Percentiles rank a stretch among this genome's conserved stretches.
Evolutionary conservation across 164 flowering plant species (phyloP).

Genomic region (Berberis vulgaris): DNA sequence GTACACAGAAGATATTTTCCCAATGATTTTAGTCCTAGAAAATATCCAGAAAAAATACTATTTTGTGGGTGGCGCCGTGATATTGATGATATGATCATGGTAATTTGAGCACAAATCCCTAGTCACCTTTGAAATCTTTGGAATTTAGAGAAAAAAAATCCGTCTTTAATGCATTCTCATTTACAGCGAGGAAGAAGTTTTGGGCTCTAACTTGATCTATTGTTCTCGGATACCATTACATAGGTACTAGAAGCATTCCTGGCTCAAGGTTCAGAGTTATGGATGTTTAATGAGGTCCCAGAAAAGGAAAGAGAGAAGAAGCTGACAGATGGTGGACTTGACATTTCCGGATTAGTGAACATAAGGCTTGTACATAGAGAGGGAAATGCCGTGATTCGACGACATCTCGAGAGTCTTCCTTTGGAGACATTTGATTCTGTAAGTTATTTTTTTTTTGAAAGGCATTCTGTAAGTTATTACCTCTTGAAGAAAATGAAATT

Average conservation of each 20-base stretch:
- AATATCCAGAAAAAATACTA: slow-evolving; percentile 83
- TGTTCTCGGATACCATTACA: neutral
- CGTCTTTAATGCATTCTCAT: neutral
- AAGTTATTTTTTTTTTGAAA: too few relatives aligned
- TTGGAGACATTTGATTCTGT: slow-evolving; percentile 96
- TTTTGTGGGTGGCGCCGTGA: slow-evolving; percentile 99
- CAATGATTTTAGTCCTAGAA: slow-evolving; percentile 40
- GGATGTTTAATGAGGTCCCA: slow-evolving; percentile 95
- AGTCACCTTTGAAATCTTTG: neutral
- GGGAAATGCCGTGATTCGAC: slow-evolving; percentile 85
- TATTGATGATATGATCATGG: slow-evolving; percentile 94
- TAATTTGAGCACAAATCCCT: slow-evolving; percentile 15
- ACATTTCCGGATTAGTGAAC: slow-evolving; percentile 48
- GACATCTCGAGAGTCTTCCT: slow-evolving; percentile 83
- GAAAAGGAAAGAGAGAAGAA: slow-evolving; percentile 70
- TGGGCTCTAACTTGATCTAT: neutral
- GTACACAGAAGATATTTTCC: slow-evolving; percentile 41
- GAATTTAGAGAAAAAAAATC: neutral
- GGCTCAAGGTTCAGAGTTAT: slow-evolving; percentile 78
- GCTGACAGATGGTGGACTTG: slow-evolving; percentile 80
- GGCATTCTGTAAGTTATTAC: slow-evolving; percentile 68
- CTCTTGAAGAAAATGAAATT: neutral
- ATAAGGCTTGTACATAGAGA: slow-evolving; percentile 77
- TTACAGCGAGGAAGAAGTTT: neutral
- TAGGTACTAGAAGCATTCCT: slow-evolving; percentile 78